These are phyloP conservation scores for Tolypocladium cylindrosporum DNA, from an alignment of 2,329 filamentous ascomycete species.

Conservation along the genomic window DNA sequence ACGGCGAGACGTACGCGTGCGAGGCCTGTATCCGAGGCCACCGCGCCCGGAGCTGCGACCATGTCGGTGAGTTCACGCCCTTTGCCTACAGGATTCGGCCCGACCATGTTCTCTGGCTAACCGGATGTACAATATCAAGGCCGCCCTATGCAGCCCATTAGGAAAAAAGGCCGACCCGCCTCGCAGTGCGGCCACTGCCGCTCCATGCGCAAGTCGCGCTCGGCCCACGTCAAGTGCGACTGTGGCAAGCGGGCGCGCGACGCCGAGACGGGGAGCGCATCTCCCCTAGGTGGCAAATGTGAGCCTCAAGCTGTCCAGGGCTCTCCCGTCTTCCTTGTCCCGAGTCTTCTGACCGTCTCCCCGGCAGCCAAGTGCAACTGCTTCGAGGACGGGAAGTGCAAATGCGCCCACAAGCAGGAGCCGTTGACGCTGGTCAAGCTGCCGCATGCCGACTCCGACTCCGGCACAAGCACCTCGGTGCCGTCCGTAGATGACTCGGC, in stretches of 20 bases:
- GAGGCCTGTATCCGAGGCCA: constrained; percentile 1
- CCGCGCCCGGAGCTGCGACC: neutral
- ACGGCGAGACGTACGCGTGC: constrained; percentile 1
- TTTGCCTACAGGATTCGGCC: neutral
- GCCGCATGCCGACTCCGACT: neutral
- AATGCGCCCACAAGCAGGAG: neutral
- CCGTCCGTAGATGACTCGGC: neutral
- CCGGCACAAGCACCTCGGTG: neutral
- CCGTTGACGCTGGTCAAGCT: neutral
- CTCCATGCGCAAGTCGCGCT: constrained; percentile 1
- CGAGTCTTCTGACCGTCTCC: neutral
- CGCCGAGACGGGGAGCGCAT: neutral
- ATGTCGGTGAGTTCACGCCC: neutral
- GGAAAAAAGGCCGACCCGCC: constrained; percentile 1
- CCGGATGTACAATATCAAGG: neutral
- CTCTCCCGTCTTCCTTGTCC: neutral
- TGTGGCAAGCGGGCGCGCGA: constrained; percentile 1
- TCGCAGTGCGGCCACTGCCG: constrained; percentile 3
- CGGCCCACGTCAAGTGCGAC: constrained; percentile 1
- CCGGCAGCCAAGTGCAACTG: neutral
- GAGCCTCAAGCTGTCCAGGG: neutral
- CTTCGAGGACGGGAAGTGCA: neutral
- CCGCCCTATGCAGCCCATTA: neutral
- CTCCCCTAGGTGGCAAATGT: neutral
- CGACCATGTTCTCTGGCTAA: neutral